These are phyloP conservation scores for Lenzites betulinus DNA, from an alignment of 768 basidiomycete genomes.

Conservation along the genomic window DNA sequence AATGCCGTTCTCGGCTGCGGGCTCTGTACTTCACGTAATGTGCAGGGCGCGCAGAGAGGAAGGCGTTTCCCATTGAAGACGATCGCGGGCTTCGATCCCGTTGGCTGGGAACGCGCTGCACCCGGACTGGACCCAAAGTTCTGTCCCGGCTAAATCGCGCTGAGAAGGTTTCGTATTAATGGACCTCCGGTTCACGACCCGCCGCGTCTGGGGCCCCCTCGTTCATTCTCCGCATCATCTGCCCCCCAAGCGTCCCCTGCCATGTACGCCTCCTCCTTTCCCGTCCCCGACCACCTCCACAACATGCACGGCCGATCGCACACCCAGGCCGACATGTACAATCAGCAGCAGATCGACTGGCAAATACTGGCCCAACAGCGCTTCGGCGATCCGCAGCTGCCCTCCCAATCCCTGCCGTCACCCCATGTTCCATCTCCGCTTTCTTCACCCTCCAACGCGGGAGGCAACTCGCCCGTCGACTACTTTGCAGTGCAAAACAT, in stretches of 20 bases:
- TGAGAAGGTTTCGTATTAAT: conserved; percentile 17
- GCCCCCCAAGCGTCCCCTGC: conserved; percentile 14
- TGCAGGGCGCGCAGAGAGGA: neutral
- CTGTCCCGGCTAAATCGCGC: conserved; percentile 15
- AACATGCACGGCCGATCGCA: conserved; percentile 17
- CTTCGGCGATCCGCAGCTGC: conserved; percentile 17
- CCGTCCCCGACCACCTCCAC: conserved; percentile 10
- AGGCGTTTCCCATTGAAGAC: neutral
- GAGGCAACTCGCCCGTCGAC: conserved; percentile 17
- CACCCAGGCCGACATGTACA: conserved; percentile 6
- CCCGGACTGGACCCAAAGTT: conserved; percentile 4
- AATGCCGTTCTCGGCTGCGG: neutral
- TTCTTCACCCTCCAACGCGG: conserved; percentile 14
- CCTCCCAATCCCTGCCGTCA: conserved; percentile 2
- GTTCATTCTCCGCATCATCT: conserved; percentile 23
- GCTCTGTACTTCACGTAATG: conserved; percentile 1
- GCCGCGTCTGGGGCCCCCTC: conserved; percentile 12
- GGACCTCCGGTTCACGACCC: conserved; percentile 19
- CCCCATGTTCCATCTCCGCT: conserved; percentile 22
- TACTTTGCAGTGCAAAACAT: conserved; percentile 15
- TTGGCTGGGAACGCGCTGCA: conserved; percentile 11
- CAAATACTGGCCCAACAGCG: conserved; percentile 7
- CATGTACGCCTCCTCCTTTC: conserved; percentile 18
- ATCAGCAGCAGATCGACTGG: conserved; percentile 6
- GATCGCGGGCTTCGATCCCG: conserved; percentile 3